Percentiles rank a stretch among this genome's conserved stretches.
These are phyloP conservation scores for Medakamo hakoo DNA, from an alignment of 139 green algal species.

Conservation along the genomic window DNA sequence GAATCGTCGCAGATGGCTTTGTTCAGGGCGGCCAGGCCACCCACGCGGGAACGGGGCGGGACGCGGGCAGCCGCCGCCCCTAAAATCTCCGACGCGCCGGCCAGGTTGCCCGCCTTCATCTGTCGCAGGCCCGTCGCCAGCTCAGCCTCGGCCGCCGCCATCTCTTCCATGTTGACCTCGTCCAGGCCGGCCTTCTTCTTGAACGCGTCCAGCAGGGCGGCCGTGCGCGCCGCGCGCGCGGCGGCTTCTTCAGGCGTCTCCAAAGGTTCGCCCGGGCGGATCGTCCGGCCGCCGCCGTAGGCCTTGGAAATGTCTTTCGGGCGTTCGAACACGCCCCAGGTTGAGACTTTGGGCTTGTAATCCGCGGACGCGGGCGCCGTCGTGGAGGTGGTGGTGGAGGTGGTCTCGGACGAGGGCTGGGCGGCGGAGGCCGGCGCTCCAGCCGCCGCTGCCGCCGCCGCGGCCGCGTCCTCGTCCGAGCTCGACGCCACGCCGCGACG, in stretches of 20 bases:
- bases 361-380: neutral
- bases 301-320: conserved; percentile 63
- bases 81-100: conserved; percentile 15
- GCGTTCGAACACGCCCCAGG: conserved; percentile 71
- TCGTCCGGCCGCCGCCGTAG: conserved; percentile 56
- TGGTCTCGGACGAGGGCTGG: no score
- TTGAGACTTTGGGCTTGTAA: conserved; percentile 41
- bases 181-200: conserved; percentile 27
- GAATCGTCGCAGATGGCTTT: conserved; percentile 73
- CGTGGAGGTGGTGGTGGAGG: neutral
- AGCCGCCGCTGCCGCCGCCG: no score
- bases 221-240: conserved; percentile 12
- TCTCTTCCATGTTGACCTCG: conserved; percentile 29
- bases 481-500: no score
- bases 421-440: no score
- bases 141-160: conserved; percentile 8
- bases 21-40: conserved; percentile 51
- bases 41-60: conserved; percentile 21
- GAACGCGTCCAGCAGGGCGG: conserved; percentile 9
- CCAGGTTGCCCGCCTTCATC: conserved; percentile 23
- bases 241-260: conserved; percentile 26
- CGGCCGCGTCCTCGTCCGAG: no score
- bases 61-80: conserved; percentile 15
- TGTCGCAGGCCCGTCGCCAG: conserved; percentile 24
- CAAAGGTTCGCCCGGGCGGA: conserved; percentile 52